Conservation (phyloP, 2,329 filamentous ascomycete species). For the Talaromyces sp. region DNA sequence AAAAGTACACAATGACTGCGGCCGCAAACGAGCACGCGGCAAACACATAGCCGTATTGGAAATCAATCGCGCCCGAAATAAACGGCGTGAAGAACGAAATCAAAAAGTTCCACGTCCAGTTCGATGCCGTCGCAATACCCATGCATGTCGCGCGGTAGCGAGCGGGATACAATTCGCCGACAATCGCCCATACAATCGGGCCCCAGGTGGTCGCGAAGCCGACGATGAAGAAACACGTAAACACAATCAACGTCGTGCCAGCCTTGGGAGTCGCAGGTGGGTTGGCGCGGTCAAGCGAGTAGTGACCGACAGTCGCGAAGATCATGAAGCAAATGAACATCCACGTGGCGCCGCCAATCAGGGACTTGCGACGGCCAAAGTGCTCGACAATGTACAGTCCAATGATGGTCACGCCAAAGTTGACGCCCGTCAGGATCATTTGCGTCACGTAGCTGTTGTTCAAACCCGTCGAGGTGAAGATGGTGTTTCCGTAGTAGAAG, state of each 20-base stretch:
- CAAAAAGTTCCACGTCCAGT: constrained; percentile 75
- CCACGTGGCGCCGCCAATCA: constrained; percentile 64
- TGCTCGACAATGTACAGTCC: constrained; percentile 67
- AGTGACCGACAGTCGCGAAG: constrained; percentile 57
- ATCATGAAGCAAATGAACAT: constrained; percentile 58
- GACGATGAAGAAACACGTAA: constrained; percentile 69
- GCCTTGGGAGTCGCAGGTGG: constrained; percentile 43
- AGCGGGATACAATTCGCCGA: constrained; percentile 41
- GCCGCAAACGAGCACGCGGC: constrained; percentile 65
- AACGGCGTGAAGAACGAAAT: constrained; percentile 76
- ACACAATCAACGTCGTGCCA: constrained; percentile 65
- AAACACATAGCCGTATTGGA: constrained; percentile 73
- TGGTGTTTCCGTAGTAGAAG: constrained; percentile 51
- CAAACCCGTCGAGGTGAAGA: constrained; percentile 64
- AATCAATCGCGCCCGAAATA: constrained; percentile 67
- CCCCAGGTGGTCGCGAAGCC: constrained; percentile 69
- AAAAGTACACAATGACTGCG: constrained; percentile 66
- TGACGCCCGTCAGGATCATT: constrained; percentile 64
- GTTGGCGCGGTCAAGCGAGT: constrained; percentile 31
- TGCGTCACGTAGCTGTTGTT: constrained; percentile 61
- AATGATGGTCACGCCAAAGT: constrained; percentile 61
- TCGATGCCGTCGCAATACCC: constrained; percentile 69
- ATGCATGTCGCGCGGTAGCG: constrained; percentile 65
- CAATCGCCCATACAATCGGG: constrained; percentile 48
- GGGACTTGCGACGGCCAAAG: constrained; percentile 62